Percentiles rank a stretch among this genome's conserved stretches.
Conservation (phyloP, 2,329 filamentous ascomycete genomes). For the Pleomassaria siparia region DNA sequence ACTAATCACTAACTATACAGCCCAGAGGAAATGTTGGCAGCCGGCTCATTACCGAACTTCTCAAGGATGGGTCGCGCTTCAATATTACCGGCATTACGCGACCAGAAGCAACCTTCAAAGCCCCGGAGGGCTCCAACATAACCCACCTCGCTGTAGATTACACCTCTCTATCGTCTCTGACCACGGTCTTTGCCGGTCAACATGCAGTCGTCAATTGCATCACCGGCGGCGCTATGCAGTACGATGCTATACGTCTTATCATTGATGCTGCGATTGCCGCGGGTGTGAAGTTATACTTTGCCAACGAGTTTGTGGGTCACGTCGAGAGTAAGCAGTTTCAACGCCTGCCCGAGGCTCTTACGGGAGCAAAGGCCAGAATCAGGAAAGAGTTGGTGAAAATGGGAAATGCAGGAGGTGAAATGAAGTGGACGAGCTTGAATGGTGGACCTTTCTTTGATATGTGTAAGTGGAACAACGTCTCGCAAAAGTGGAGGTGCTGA, state of each 20-base stretch:
- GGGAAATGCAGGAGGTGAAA: slow-evolving; percentile 13
- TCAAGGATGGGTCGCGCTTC: slow-evolving; percentile 20
- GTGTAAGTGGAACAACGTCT: slow-evolving; percentile 24
- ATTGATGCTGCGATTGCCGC: slow-evolving; percentile 39
- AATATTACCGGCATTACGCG: slow-evolving; percentile 36
- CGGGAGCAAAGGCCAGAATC: slow-evolving; percentile 31
- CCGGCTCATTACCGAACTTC: slow-evolving; percentile 31
- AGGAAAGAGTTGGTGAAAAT: slow-evolving; percentile 27
- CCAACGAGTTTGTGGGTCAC: slow-evolving; percentile 38
- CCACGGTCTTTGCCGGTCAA: slow-evolving; percentile 52
- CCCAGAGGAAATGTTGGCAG: slow-evolving; percentile 37
- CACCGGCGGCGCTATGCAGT: slow-evolving; percentile 48
- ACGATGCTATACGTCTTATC: slow-evolving; percentile 47
- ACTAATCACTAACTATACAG: slow-evolving; percentile 16
- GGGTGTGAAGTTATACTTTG: slow-evolving; percentile 36
- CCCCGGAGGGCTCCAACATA: slow-evolving; percentile 19
- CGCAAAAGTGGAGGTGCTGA: background rate
- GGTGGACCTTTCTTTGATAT: slow-evolving; percentile 43
- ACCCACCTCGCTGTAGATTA: slow-evolving; percentile 26
- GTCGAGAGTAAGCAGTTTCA: slow-evolving; percentile 25
- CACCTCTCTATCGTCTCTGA: slow-evolving; percentile 24
- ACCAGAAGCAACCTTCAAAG: slow-evolving; percentile 19
- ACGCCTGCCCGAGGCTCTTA: slow-evolving; percentile 26
- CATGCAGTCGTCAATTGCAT: slow-evolving; percentile 57
- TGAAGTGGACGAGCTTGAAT: slow-evolving; percentile 36